Evolutionary conservation across 129 eudicot genomes (phyloP), one percentile per base, ranked within the genome.

Genomic region (Lactuca sativa): DNA sequence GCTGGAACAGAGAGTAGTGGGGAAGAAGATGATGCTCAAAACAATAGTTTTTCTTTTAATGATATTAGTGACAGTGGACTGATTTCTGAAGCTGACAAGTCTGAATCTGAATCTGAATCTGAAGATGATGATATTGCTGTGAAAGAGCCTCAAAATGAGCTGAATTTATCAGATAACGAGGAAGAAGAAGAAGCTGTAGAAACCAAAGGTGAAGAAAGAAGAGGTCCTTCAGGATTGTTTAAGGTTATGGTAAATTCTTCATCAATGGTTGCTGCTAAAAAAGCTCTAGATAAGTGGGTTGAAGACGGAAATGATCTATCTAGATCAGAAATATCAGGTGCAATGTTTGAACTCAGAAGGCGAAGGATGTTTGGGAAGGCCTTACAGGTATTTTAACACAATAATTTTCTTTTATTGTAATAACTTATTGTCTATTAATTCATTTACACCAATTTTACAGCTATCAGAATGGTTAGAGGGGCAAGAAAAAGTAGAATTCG

Each of bases 381-480:
- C 59, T 71, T 90, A 74, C 93, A 95, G 99, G 97, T 95, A 56
- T 9, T 15, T 44, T 38, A 11, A 38, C 32, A 15, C 57, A 8
- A 18, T 66, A n/a, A 40, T 63, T 8, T 33, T 16, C 33, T 5
- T 30, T 33, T 69, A 13, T 55, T 37, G 14, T 66, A 69, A 36
- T 13, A 11, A 34, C 4, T 4, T 48, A 48, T 67, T 52, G 15
- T 49, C 16, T 52, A 15, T 60, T 4, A 31, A 30, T 16, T 51
- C 4, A 40, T 61, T 40, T 31, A 16, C 38, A 40, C 41, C 33
- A 8, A n/a, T 69, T 57, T 78, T 77, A 79, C 87, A 95, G 99
- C 53, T 95, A 8, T 83, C 88, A 14, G 96, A 95, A 73, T 87
- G 96, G 92, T 13, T 84, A 25, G 89, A 87, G 44, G 77, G 79